Base-by-base conservation (phyloP, 2,329 filamentous ascomycete species). In the Monosporascus cannonballus region DNA sequence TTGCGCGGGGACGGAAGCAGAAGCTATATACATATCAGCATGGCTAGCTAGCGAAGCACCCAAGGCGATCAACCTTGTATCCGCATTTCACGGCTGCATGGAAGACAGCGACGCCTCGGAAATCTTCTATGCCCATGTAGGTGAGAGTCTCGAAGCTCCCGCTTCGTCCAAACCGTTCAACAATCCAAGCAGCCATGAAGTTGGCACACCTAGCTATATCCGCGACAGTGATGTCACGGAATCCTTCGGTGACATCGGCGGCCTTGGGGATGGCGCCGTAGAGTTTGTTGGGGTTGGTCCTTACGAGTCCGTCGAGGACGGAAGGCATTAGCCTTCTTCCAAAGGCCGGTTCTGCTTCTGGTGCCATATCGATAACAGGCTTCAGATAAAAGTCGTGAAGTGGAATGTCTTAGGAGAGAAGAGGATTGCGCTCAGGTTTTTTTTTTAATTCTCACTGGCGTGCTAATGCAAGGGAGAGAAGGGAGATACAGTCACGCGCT, bases 51-150 rank as follows among this genome's bases (percentile, higher is more conserved):
- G 20, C 9, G 27, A 14, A 30, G 27, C 9, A 3, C 8, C 2
- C 27, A 8, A 30, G 27, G 2, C 8, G 27, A 30, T 30, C 3
- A 11, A 61, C 67, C 45, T 68, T 70, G 37, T 71, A 70, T 4
- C 71, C 70, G 39, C 64, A 66, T 54, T 71, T 72, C 24, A 71
- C 66, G 9, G 61, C 66, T 2, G 69, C 71, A 18, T 67, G 53
- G 11, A 71, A 58, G 2, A 65, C 54, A 18, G 68, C 61, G n/a
- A 63, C 63, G 14, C 66, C 59, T 6, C 69, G 64, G 11, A 71
- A 54, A 52, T 73, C 70, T 9, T 59, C 45, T 11, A 61, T 30
- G 44, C 60, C 60, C 18, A 67, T 52, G 39, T 64, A 66, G 14
- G 53, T 56, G 22, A 69, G 56, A 18, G 67, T 64, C 42, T 65